Percentiles rank a stretch among this genome's conserved stretches.
Conservation (phyloP, 1,284 basidiomycete species). For the Takashimella koratensis region DNA sequence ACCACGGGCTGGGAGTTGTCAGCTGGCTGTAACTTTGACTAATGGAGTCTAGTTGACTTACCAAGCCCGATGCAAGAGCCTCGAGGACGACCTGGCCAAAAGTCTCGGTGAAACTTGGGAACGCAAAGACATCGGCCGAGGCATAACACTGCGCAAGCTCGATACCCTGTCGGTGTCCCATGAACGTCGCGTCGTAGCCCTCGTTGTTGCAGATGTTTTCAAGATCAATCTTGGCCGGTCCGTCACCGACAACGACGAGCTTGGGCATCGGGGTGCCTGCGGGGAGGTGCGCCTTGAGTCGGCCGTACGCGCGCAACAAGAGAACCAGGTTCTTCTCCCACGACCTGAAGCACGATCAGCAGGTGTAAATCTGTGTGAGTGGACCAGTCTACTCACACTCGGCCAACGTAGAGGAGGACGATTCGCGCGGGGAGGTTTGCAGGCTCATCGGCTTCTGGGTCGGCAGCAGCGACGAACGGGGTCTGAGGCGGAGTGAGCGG, state of each 20-base stretch:
- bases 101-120: constrained; percentile 57
- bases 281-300: constrained; percentile 33
- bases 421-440: constrained; percentile 22
- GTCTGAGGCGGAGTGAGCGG: constrained; percentile 44
- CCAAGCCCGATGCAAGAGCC: constrained; percentile 55
- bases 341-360: constrained; percentile 36
- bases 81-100: constrained; percentile 59
- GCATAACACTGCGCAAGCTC: constrained; percentile 54
- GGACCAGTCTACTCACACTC: constrained; percentile 35
- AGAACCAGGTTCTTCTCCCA: constrained; percentile 61
- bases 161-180: constrained; percentile 52
- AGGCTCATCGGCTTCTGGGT: background rate
- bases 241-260: constrained; percentile 58
- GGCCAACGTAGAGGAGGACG: constrained; percentile 47
- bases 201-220: constrained; percentile 50
- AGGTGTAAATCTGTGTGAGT: background rate
- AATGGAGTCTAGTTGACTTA: constrained; percentile 10
- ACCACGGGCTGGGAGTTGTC: constrained; percentile 51
- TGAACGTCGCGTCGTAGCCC: constrained; percentile 53
- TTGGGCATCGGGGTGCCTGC: constrained; percentile 44
- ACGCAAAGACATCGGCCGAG: constrained; percentile 56
- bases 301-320: constrained; percentile 53
- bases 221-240: constrained; percentile 53
- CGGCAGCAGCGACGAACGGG: constrained; percentile 22
- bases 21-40: background rate